Evolutionary conservation across 2,329 filamentous ascomycete species (phyloP).

Genomic region (Aspergillus latus): DNA sequence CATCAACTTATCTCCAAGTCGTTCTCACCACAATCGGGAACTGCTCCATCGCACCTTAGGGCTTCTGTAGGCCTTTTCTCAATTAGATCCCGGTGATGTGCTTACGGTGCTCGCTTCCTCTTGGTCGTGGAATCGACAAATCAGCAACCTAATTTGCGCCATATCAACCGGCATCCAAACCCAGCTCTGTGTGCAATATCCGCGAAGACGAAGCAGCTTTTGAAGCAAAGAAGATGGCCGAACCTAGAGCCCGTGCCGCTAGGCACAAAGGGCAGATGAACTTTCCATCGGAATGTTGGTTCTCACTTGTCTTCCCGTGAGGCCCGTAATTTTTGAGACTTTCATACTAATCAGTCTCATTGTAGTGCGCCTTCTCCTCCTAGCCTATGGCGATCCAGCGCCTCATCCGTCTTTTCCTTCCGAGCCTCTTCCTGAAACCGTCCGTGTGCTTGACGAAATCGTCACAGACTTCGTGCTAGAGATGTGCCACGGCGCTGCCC

Average conservation of each 20-base stretch:
- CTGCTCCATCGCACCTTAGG: background rate
- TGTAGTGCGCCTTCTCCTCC: slow-evolving; percentile 44
- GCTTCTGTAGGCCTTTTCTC: background rate
- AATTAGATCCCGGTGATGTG: slow-evolving; percentile 21
- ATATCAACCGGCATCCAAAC: slow-evolving; percentile 25
- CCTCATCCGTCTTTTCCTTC: slow-evolving; percentile 65
- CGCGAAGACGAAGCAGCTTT: background rate
- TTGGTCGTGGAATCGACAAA: slow-evolving; percentile 26
- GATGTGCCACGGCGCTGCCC: slow-evolving; percentile 84
- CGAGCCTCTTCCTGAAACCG: slow-evolving; percentile 76
- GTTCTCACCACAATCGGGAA: background rate
- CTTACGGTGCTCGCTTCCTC: slow-evolving; percentile 18
- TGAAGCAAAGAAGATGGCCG: slow-evolving; percentile 54
- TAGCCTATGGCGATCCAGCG: slow-evolving; percentile 47
- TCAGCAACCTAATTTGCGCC: slow-evolving; percentile 23
- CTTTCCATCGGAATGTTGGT: slow-evolving; percentile 69
- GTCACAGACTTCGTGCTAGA: slow-evolving; percentile 96
- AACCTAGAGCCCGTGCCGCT: slow-evolving; percentile 73
- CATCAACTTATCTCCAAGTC: background rate
- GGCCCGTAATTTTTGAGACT: background rate
- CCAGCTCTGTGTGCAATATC: background rate
- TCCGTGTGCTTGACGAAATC: slow-evolving; percentile 89
- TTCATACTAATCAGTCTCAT: background rate
- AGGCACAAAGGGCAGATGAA: slow-evolving; percentile 83
- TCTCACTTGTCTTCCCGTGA: background rate